These are phyloP conservation scores for Sequoia sempervirens DNA, from an alignment of 75 land plant genomes.

Conservation along the genomic window DNA sequence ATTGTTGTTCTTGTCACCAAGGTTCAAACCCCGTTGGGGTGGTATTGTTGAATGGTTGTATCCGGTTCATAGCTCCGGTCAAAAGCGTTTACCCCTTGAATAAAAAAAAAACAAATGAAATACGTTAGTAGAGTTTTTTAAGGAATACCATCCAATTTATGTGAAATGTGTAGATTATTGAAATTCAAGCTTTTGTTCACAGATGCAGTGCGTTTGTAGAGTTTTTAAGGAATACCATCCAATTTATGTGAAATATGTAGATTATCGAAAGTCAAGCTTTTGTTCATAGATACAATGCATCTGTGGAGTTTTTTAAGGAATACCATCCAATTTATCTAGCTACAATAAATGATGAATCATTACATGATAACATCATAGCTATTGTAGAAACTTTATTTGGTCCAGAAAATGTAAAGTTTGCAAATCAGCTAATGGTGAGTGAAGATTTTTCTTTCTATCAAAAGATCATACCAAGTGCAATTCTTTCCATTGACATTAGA, in stretches of 20 bases:
- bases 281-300: constrained; percentile 61
- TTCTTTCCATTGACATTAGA: constrained; percentile 53
- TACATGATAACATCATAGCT: constrained; percentile 44
- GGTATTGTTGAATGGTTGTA: too few relatives aligned
- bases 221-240: too few relatives aligned
- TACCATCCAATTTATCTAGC: constrained; percentile 60
- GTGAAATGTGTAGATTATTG: too few relatives aligned
- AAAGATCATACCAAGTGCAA: constrained; percentile 63
- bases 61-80: too few relatives aligned
- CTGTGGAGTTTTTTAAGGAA: constrained; percentile 47
- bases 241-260: constrained; percentile 33
- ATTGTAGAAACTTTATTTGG: constrained; percentile 58
- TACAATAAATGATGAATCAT: constrained; percentile 42
- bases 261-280: constrained; percentile 72
- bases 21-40: too few relatives aligned
- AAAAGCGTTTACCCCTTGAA: too few relatives aligned
- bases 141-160: too few relatives aligned
- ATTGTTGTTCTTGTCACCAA: too few relatives aligned
- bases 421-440: constrained; percentile 67
- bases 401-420: constrained; percentile 32
- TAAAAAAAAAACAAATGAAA: too few relatives aligned
- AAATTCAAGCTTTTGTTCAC: too few relatives aligned
- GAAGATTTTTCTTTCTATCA: constrained; percentile 94
- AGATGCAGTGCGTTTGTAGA: too few relatives aligned
- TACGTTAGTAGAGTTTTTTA: too few relatives aligned